A percentile compares a stretch with the other conserved stretches of the same genome.
Evolutionary conservation across 2,329 filamentous ascomycete genomes (phyloP).

Genomic region (Colletotrichum viniferum): DNA sequence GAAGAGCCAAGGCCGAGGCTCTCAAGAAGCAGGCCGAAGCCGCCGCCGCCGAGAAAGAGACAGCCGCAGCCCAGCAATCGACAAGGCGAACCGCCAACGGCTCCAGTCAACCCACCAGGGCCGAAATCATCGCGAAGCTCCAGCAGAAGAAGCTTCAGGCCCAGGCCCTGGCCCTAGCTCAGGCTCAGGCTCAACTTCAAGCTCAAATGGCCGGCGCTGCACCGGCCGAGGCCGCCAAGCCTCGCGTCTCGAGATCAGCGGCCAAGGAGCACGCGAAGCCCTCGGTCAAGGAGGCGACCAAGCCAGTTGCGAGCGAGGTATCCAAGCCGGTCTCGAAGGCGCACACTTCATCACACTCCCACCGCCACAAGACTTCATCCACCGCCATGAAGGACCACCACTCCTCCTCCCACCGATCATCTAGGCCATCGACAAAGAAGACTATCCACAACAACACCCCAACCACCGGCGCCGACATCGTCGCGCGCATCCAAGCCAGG

Average conservation of each 20-base stretch:
- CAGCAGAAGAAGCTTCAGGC: background rate
- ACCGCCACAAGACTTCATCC: background rate
- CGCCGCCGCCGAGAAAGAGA: background rate
- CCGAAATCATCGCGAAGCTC: background rate
- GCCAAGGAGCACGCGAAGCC: background rate
- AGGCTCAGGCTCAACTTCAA: background rate
- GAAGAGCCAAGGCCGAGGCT: background rate
- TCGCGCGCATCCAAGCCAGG: slow-evolving; percentile 3
- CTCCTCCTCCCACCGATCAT: background rate
- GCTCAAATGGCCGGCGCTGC: background rate
- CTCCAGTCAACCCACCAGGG: background rate
- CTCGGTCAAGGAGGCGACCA: background rate
- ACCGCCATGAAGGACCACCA: background rate
- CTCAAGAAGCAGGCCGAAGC: background rate
- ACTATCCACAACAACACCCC: background rate
- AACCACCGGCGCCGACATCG: background rate
- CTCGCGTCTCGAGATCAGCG: background rate
- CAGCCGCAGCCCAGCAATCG: background rate
- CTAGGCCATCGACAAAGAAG: background rate
- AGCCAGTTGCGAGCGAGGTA: background rate
- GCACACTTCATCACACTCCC: background rate
- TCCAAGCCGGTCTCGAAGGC: background rate
- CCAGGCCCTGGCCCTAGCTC: background rate
- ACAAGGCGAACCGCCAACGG: background rate
- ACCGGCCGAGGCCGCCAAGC: background rate